Conservation (phyloP, 1,139 yeast species). For the Nadsonia commutata region DNA sequence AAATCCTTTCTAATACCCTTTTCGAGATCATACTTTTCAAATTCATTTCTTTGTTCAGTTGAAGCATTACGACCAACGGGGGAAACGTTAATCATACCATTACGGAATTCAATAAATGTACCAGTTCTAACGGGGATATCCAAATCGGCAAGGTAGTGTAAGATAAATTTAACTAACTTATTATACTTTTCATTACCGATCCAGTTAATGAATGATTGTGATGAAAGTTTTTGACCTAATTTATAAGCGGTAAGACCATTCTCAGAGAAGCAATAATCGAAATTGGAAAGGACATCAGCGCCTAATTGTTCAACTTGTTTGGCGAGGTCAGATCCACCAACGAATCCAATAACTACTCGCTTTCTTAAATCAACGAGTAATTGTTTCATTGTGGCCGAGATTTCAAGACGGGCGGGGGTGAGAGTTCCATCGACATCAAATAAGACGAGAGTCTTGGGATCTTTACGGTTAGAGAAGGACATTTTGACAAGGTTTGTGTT, state of each 20-base stretch:
- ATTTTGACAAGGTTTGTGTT: background rate
- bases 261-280: slow-evolving; percentile 94
- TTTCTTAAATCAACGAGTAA: slow-evolving; percentile 63
- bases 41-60: slow-evolving; percentile 83
- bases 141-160: slow-evolving; percentile 67
- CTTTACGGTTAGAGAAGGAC: slow-evolving; percentile 19
- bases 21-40: slow-evolving; percentile 65
- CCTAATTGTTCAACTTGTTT: slow-evolving; percentile 97
- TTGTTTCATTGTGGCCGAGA: slow-evolving; percentile 69
- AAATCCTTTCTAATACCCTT: slow-evolving; percentile 68
- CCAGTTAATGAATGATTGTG: slow-evolving; percentile 91
- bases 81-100: slow-evolving; percentile 96
- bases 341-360: slow-evolving; percentile 91
- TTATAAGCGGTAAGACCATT: slow-evolving; percentile 97
- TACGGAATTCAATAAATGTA: slow-evolving; percentile 95
- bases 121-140: slow-evolving; percentile 82
- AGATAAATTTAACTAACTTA: slow-evolving; percentile 69
- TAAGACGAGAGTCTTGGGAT: slow-evolving; percentile 40
- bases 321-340: slow-evolving; percentile 91
- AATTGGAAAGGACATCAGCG: slow-evolving; percentile 48
- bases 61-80: slow-evolving; percentile 98
- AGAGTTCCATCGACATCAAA: slow-evolving; percentile 98
- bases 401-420: slow-evolving; percentile 84
- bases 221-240: slow-evolving; percentile 70
- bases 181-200: slow-evolving; percentile 92